A percentile compares a stretch with the other conserved stretches of the same genome.
Conservation (phyloP, 306 rosid genomes). For the Pyrus betulifolia region DNA sequence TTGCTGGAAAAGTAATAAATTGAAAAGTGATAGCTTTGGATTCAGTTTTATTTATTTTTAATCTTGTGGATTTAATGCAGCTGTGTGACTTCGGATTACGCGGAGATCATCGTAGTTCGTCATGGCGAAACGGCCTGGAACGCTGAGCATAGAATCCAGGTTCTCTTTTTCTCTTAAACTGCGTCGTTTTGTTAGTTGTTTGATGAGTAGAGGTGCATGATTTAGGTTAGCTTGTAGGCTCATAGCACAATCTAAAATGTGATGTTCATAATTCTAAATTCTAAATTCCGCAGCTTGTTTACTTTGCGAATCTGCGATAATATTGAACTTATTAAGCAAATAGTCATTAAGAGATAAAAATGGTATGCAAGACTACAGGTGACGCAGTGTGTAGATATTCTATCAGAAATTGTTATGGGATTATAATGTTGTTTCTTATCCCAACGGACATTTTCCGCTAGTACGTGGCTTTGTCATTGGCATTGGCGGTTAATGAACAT, state of each 20-base stretch:
- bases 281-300: background rate
- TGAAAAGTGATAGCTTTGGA: background rate
- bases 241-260: background rate
- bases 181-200: background rate
- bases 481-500: background rate
- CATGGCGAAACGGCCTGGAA: conserved; percentile 97
- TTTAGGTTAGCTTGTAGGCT: background rate
- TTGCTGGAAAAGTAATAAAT: background rate
- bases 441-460: background rate
- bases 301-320: background rate
- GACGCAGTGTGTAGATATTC: background rate
- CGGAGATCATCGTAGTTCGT: conserved; percentile 75
- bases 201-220: background rate
- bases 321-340: background rate
- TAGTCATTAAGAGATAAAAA: background rate
- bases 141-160: conserved; percentile 71
- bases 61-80: conserved; percentile 23
- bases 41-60: background rate
- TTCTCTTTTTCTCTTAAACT: conserved; percentile 13
- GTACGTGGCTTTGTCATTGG: background rate
- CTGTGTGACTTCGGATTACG: conserved; percentile 31
- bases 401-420: background rate
- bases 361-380: background rate
- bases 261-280: background rate
- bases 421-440: background rate